Evolutionary conservation across 176 grass and related monocot species (phyloP).

Genomic region (Carex parvula): DNA sequence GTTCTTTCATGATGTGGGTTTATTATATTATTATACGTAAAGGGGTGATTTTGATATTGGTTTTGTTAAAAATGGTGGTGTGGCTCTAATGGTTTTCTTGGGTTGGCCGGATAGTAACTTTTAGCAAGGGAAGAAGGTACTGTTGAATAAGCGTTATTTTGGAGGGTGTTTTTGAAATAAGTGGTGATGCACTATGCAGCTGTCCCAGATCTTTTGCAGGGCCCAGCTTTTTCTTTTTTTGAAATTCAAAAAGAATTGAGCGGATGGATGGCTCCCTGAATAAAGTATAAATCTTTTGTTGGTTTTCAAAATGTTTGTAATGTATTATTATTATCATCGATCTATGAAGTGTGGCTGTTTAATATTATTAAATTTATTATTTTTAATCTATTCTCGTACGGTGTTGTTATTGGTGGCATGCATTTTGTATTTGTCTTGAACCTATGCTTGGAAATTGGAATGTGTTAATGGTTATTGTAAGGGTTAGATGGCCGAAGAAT

Average conservation of each 20-base stretch:
- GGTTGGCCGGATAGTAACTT: constrained; percentile 6
- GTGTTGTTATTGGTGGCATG: not conserved
- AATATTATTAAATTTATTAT: not conserved
- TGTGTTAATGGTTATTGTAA: not conserved
- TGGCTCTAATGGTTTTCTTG: constrained; percentile 48
- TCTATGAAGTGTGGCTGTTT: constrained; percentile 1
- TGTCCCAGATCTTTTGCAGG: constrained; percentile 18
- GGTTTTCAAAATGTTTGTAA: constrained; percentile 15
- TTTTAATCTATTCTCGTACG: not conserved
- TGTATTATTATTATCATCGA: not conserved
- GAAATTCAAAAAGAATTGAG: constrained; percentile 31
- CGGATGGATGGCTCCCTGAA: constrained; percentile 22
- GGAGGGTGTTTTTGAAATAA: constrained; percentile 30
- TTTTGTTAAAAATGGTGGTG: constrained; percentile 33
- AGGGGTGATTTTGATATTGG: constrained; percentile 39
- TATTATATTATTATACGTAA: constrained; percentile 8
- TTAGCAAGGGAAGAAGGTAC: not conserved
- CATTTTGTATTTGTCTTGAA: not conserved
- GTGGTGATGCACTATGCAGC: not conserved
- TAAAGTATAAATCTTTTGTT: constrained; percentile 13
- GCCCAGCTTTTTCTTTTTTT: constrained; percentile 24
- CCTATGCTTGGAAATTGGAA: not conserved
- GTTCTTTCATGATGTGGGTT: constrained; percentile 22
- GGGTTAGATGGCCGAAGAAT: not conserved
- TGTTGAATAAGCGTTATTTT: constrained; percentile 25